Evolutionary conservation across 2,329 filamentous ascomycete species (phyloP).

Genomic region (Exophiala aquamarina): DNA sequence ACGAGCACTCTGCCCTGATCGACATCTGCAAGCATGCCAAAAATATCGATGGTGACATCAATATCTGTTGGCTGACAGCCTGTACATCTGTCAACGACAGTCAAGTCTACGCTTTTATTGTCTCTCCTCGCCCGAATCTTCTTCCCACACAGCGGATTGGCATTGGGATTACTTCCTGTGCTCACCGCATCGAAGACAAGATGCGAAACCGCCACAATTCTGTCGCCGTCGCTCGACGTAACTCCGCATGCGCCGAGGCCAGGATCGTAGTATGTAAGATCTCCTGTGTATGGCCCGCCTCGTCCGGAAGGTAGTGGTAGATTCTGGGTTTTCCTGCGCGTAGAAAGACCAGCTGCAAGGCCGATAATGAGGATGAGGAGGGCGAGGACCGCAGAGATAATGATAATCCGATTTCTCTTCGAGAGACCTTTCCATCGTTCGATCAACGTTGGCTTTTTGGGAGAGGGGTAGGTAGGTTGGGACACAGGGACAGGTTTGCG

Average conservation of each 20-base stretch:
- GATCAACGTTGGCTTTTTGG: slow-evolving; percentile 6
- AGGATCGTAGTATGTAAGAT: slow-evolving; percentile 69
- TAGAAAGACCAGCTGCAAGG: slow-evolving; percentile 25
- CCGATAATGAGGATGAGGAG: slow-evolving; percentile 24
- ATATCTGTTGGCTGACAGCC: slow-evolving; percentile 51
- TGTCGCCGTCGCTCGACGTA: slow-evolving; percentile 53
- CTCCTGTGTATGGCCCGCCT: slow-evolving; percentile 57
- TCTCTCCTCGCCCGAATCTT: slow-evolving; percentile 62
- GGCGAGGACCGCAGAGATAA: slow-evolving; percentile 15
- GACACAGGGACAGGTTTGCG: slow-evolving; percentile 19
- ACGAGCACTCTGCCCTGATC: slow-evolving; percentile 49
- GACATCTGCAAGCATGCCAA: slow-evolving; percentile 47
- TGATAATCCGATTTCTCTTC: slow-evolving; percentile 18
- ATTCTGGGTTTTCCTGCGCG: slow-evolving; percentile 32
- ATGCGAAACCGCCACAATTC: slow-evolving; percentile 67
- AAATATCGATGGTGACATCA: slow-evolving; percentile 51
- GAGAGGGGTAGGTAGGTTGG: background rate
- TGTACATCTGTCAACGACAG: slow-evolving; percentile 66
- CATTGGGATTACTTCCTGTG: slow-evolving; percentile 57
- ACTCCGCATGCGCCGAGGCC: slow-evolving; percentile 69
- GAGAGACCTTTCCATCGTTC: slow-evolving; percentile 19
- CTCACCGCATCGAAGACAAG: slow-evolving; percentile 63
- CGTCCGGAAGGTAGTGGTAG: slow-evolving; percentile 53
- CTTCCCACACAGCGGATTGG: slow-evolving; percentile 66
- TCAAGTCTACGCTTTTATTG: slow-evolving; percentile 58